A percentile compares a stretch with the other conserved stretches of the same genome.
These are phyloP conservation scores for Batkoa obscura DNA, from an alignment of 371 early-diverging fungal genomes.

Conservation along the genomic window DNA sequence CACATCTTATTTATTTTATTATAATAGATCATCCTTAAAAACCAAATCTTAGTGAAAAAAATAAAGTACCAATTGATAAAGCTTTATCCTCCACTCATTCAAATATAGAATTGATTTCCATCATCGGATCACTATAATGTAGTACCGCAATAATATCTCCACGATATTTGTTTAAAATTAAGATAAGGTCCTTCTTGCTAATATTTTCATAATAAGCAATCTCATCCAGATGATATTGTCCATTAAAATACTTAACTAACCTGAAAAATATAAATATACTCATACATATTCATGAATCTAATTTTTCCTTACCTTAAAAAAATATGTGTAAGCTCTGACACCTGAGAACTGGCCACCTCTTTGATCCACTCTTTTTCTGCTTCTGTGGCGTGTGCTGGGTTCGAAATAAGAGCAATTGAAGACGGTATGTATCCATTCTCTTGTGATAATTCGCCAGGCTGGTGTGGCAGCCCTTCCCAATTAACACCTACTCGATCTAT, in stretches of 20 bases:
- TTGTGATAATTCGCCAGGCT: constrained; percentile 5
- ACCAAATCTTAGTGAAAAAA: too few relatives aligned
- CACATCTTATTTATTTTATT: too few relatives aligned
- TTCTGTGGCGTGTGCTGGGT: constrained; percentile 23
- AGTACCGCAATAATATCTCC: too few relatives aligned
- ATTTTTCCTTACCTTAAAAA: constrained; percentile 25
- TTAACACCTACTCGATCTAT: constrained; percentile 14
- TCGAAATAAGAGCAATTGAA: constrained; percentile 19
- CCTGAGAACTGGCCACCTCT: constrained; percentile 21
- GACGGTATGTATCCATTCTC: constrained; percentile 11
- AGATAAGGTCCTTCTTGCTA: constrained; percentile 32
- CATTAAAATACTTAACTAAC: constrained; percentile 49
- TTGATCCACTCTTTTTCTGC: constrained; percentile 25
- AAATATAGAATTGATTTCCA: too few relatives aligned
- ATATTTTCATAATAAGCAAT: constrained; percentile 58
- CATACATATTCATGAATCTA: background rate
- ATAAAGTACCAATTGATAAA: too few relatives aligned
- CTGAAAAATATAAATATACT: background rate
- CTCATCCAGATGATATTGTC: constrained; percentile 62
- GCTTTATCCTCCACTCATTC: too few relatives aligned
- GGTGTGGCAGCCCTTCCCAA: constrained; percentile 1
- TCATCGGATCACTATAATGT: too few relatives aligned
- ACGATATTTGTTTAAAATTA: constrained; percentile 22
- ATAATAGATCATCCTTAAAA: too few relatives aligned
- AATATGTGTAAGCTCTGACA: constrained; percentile 28